A percentile compares a stretch with the other conserved stretches of the same genome.
phyloP scores from a whole-genome alignment of 257 asterid species.

The Fraxinus americana region DNA sequence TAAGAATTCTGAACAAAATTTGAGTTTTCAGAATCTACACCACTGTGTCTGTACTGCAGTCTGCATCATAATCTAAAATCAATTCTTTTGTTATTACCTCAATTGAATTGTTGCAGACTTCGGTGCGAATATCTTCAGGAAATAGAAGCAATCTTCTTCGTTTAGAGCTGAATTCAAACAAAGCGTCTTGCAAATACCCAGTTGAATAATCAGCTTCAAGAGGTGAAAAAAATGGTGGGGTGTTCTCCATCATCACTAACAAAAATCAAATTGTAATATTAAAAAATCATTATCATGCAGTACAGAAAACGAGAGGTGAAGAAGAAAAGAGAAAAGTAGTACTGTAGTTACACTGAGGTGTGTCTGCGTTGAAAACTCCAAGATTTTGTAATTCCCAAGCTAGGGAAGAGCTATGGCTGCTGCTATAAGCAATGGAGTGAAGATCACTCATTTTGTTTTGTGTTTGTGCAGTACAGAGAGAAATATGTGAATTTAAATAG shows the following conservation, averaged over 20 bases:
- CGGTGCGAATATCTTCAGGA: slow-evolving; percentile 14
- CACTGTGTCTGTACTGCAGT: not conserved
- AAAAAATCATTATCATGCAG: not conserved
- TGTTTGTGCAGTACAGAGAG: not conserved
- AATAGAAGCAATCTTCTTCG: slow-evolving; percentile 56
- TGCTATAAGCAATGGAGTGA: slow-evolving; percentile 59
- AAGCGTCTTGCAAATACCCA: slow-evolving; percentile 89
- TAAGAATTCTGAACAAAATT: slow-evolving; percentile 41
- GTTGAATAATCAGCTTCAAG: slow-evolving; percentile 51
- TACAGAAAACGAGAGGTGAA: not conserved
- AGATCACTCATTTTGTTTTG: slow-evolving; percentile 47
- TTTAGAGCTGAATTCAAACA: slow-evolving; percentile 71
- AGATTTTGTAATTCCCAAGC: slow-evolving; percentile 48
- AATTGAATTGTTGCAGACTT: slow-evolving; percentile 19
- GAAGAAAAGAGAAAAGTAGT: not conserved
- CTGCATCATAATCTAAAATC: not conserved
- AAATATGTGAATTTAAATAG: slow-evolving; percentile 6
- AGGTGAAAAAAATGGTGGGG: slow-evolving; percentile 39
- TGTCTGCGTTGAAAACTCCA: slow-evolving; percentile 73
- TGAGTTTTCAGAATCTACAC: slow-evolving; percentile 15
- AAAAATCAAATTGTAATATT: not conserved
- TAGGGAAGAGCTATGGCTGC: slow-evolving; percentile 35
- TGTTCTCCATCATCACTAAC: slow-evolving; percentile 31
- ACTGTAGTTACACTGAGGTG: slow-evolving; percentile 38
- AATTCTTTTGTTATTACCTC: slow-evolving; percentile 9